Percentiles rank a stretch among this genome's conserved stretches.
Evolutionary conservation across 257 asterid genomes (phyloP).

Genomic region (Nicotiana noctiflora): DNA sequence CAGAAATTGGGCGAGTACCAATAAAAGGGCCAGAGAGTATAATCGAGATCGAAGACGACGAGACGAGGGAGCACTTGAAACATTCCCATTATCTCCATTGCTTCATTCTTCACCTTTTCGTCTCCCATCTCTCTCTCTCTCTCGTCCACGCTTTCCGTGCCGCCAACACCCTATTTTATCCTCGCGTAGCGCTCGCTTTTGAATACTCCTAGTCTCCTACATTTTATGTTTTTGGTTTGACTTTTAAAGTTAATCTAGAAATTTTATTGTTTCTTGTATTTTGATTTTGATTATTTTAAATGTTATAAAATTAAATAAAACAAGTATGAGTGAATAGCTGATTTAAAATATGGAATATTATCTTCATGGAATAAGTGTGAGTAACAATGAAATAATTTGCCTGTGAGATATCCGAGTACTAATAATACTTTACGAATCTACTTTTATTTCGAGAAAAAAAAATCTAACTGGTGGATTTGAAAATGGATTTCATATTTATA

Average conservation of each 20-base stretch:
- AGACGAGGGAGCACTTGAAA: conserved; percentile 82
- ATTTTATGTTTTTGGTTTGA: no score
- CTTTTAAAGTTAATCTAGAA: no score
- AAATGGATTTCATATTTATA: background rate
- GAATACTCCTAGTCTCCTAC: no score
- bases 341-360: background rate
- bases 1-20: conserved; percentile 20
- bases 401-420: background rate
- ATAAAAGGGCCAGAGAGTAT: conserved; percentile 69
- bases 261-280: no score
- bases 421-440: background rate
- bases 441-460: background rate
- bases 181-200: no score
- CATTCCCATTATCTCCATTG: conserved; percentile 64
- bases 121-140: conserved; percentile 54
- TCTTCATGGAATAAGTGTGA: background rate
- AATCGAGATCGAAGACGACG: conserved; percentile 82
- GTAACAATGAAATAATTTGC: background rate
- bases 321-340: background rate
- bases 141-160: background rate
- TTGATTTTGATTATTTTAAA: no score
- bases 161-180: background rate
- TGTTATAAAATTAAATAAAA: background rate
- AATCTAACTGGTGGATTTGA: background rate
- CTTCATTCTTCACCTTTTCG: conserved; percentile 71